Evolutionary conservation across 2,329 filamentous ascomycete species (phyloP), one percentile per base, ranked within the genome.

Genomic region (Berkeleyomyces rouxiae): DNA sequence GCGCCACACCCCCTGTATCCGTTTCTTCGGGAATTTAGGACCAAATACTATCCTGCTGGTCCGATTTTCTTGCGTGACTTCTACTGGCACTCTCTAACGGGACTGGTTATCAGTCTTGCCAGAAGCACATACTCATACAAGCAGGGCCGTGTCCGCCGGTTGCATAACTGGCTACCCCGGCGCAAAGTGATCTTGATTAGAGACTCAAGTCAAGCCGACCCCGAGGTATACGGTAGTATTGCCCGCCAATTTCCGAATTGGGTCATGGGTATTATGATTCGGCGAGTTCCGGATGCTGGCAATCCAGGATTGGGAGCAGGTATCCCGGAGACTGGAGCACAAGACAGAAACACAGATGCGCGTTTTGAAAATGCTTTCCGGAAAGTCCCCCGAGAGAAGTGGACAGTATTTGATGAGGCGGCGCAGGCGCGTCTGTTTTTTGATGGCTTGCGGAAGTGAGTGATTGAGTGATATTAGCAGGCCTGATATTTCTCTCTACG

Each of bases 1-100:
- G 95, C 90, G 0, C 92, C 92, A 0, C 96, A 96, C 76, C 96
- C 95, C 68, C 81, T 97, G 7, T 96, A 96, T 70, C 87, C 88
- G 0, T 93, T 96, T 73, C 79, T 97, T 33, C 84, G 81, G 63
- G 72, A 78, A 0, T 97, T 97, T 74, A 79, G 90, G 43, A 75
- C 84, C 61, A 71, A 78, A 1, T 75, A 87, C 72, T 97, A 85
- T 70, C 88, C 87, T 0, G 80, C 79, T 2, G 92, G 92, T 9
- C 89, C 89, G 33, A 79, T 96, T 66, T 82, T 96, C 43, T 80
- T 97, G 5, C 85, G 92, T 46, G 90, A 96, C 69, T 84, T 86
- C 7, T 88, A 84, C 62, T 95, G 88, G 88, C 86, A 89, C 80
- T 91, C 89, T 59, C 76, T 96, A 1, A 81, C 84, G 1, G 90